Evolutionary conservation across 306 rosid species (phyloP), one percentile per base, ranked within the genome.

Genomic region (Cercis canadensis): DNA sequence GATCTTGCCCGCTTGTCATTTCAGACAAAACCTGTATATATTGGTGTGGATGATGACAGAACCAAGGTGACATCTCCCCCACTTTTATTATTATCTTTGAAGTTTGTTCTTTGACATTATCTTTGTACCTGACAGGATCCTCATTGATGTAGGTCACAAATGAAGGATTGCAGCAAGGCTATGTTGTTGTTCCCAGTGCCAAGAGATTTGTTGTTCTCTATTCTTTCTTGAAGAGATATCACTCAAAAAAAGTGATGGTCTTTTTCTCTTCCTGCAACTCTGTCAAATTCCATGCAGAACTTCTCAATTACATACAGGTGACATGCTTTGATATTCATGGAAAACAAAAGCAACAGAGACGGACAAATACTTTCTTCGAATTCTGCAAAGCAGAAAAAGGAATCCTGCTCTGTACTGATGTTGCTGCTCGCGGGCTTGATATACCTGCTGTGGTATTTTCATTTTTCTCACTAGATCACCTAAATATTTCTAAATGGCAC

Each of bases 261-360:
- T 94, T 94, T 89, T 91, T 94, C 86, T 94, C 99, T 33, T 89
- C 99, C 5, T 89, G 99, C 77, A 88, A 89, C 82, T 91, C 99
- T 3, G 98, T 94, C 65, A 94, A 81, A 75, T 94, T 87, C 85
- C 97, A 91, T 37, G 78, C 92, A 0, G 99, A 94, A 66, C 90
- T 91, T 69, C 95, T 94, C 46, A 87, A 84, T 80, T 86, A 87
- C 31, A 62, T 84, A 71, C 82, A 87, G 52, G 64, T 95, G 63
- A 90, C 87, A 29, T 91, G 99, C 79, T 61, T 81, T 40, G 92
- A 89, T 85, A 91, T 91, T 72, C 92, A 95, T 67, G 99, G 99
- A 80, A 87, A 95, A 78, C 97, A 90, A 79, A 94, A 94, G 78
- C 99, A 94, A 84, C 83, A 83, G 72, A 83, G 90, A 67, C 76